Conservation (phyloP, 1,284 basidiomycete genomes). For the Cryptococcus sp. region DNA sequence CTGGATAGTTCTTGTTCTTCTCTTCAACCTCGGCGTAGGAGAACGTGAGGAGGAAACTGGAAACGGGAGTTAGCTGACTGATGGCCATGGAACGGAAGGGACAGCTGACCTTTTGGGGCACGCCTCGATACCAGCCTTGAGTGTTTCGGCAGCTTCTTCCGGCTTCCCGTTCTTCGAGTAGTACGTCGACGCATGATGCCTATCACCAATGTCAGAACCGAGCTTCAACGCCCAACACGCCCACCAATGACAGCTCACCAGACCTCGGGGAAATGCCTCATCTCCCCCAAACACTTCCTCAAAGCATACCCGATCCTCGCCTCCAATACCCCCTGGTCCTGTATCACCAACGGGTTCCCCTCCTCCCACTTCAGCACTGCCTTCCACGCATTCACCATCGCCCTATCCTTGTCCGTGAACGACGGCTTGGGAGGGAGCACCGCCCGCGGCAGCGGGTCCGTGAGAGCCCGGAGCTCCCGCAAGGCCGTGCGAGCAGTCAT, state of each 20-base stretch:
- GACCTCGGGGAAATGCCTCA: conserved; percentile 93
- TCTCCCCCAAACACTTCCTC: conserved; percentile 72
- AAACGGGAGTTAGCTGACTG: background rate
- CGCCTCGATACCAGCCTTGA: conserved; percentile 82
- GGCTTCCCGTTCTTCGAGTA: conserved; percentile 66
- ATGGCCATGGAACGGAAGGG: background rate
- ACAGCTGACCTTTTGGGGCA: conserved; percentile 69
- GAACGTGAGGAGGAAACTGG: conserved; percentile 82
- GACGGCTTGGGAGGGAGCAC: conserved; percentile 70
- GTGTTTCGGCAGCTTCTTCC: conserved; percentile 76
- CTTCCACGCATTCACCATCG: conserved; percentile 80
- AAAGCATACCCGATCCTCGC: conserved; percentile 77
- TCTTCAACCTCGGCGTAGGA: conserved; percentile 84
- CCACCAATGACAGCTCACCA: conserved; percentile 58
- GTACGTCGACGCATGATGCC: conserved; percentile 89
- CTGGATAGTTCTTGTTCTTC: conserved; percentile 59
- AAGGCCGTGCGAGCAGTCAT: conserved; percentile 92
- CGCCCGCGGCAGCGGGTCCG: conserved; percentile 60
- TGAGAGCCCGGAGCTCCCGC: conserved; percentile 70
- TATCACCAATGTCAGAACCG: conserved; percentile 37
- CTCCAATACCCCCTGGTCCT: conserved; percentile 67
- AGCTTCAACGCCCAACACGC: background rate
- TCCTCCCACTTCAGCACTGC: conserved; percentile 94
- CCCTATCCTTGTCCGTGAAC: conserved; percentile 69
- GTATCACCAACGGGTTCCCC: conserved; percentile 82